Evolutionary conservation across 805 yeast genomes (phyloP), one percentile per base, ranked within the genome.

Genomic region (Candida endomychidarum): DNA sequence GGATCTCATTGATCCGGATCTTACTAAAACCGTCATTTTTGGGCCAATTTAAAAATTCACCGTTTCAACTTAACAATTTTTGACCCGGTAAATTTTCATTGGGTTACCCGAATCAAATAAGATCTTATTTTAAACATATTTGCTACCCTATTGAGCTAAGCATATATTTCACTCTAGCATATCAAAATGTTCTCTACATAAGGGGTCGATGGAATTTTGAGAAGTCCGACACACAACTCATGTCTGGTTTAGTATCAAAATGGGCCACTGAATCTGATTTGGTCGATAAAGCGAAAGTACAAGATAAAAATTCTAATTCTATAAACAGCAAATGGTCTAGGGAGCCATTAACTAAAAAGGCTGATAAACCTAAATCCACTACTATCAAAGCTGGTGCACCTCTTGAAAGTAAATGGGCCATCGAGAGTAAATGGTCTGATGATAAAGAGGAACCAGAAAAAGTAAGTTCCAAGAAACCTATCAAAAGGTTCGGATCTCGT

Each of bases 251-350:
- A 10, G 56, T 48, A 5, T 56, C 61, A 3, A 59, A 53, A 48
- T 67, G 72, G 72, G 73, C 73, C 10, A 43, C 47, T n/a, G 64
- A 58, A 28, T 60, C 50, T 11, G 42, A 50, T 3, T 48, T 58
- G 33, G 61, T 57, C 5, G 38, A 45, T n/a, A 46, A 51, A 21
- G 65, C 69, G 7, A 37, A 47, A 7, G 34, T 40, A 1, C 63
- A 60, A 37, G 65, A 59, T 31, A 29, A 32, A 16, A 31, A 21
- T 11, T 19, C 43, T 10, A 20, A 32, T 4, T 26, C n/a, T 11
- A 48, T 63, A 26, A 57, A 43, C 26, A 64, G 69, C 34, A 63
- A 51, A 48, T 67, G 72, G 72, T 70, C 70, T 1, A 34, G 23
- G 8, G 43, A 47, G 7, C 38, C 40, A 1, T 40, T 37, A 1